These are phyloP conservation scores for Fusarium zealandicum DNA, from an alignment of 2,329 filamentous ascomycete species.

Conservation along the genomic window DNA sequence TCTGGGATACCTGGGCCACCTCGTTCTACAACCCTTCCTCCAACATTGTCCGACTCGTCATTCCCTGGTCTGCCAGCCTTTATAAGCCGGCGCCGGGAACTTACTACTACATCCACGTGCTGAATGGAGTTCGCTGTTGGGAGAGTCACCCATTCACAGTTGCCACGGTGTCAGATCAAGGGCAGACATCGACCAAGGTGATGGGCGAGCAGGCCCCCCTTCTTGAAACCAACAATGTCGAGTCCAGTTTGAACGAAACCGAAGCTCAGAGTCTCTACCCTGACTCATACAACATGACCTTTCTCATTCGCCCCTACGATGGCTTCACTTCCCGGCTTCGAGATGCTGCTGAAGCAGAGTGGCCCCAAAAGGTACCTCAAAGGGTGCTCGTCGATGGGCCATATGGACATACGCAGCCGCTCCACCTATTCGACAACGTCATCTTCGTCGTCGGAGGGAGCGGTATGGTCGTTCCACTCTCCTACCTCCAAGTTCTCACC, in stretches of 20 bases:
- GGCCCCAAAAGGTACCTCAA: slow-evolving; percentile 39
- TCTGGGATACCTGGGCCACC: slow-evolving; percentile 47
- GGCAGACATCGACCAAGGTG: slow-evolving; percentile 23
- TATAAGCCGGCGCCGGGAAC: slow-evolving; percentile 51
- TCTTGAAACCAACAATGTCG: slow-evolving; percentile 31
- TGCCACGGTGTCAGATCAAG: slow-evolving; percentile 41
- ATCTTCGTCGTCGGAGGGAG: slow-evolving; percentile 56
- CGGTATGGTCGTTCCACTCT: slow-evolving; percentile 53
- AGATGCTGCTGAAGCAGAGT: slow-evolving; percentile 39
- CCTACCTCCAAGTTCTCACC: slow-evolving; percentile 47
- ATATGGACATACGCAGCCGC: slow-evolving; percentile 51
- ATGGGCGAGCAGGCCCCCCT: slow-evolving; percentile 46
- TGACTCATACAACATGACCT: slow-evolving; percentile 44
- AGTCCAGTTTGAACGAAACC: not conserved
- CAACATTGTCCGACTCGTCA: slow-evolving; percentile 52
- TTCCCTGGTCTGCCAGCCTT: slow-evolving; percentile 46
- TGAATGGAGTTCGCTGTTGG: slow-evolving; percentile 52
- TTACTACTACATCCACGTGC: slow-evolving; percentile 55
- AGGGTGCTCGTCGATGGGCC: slow-evolving; percentile 55
- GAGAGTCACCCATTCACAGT: slow-evolving; percentile 61
- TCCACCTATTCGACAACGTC: slow-evolving; percentile 50
- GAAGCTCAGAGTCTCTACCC: not conserved
- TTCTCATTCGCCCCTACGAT: slow-evolving; percentile 56
- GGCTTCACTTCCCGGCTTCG: slow-evolving; percentile 52
- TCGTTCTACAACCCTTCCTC: slow-evolving; percentile 48